Base-by-base conservation (phyloP, 495 filamentous ascomycete species). In the Penicillium pancosmium region DNA sequence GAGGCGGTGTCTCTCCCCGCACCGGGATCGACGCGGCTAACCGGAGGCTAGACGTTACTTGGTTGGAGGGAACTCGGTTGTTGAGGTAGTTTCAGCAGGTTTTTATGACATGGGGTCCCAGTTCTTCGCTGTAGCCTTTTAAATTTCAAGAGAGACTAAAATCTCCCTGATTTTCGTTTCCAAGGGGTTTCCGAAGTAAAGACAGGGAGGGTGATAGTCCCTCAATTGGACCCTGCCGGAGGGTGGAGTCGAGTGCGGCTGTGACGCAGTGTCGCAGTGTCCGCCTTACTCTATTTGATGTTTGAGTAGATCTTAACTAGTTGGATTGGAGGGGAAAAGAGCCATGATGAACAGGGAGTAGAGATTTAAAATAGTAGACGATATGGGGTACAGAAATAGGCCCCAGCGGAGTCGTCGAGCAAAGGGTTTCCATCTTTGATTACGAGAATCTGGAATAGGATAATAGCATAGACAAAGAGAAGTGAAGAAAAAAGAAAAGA, bases 1-100 rank as follows among this genome's bases (percentile, higher is more conserved):
- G 55, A 53, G 66, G 66, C 66, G 66, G 66, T 68, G 66, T 64
- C 66, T 57, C 41, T 44, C 60, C 64, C 66, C 60, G 63, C 60
- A 68, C 35, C 50, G 58, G 60, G 63, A 68, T 68, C 63, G 63
- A 58, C 60, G 55, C 53, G 55, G 44, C 47, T 61, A 56, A 8
- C 34, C 49, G 13, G 41, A 15, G 41, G 3, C 41, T 12, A 19
- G 41, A n/a, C 16, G 41, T 16, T 16, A 13, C 41, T 44, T 44
- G 2, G 16, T 19, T 44, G 41, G 41, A 44, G 9, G 36, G 36
- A 38, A 38, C 15, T 31, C 5, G 2, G 27, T 1, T 31, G 27
- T 31, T 31, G 27, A 31, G 27, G 8, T 23, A 23, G 23, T 23
- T 3, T 23, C 23, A 23, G 23, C 23, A 23, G 23, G 23, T 23